Evolutionary conservation across 768 basidiomycete genomes (phyloP).

Genomic region (Calocybe cyanea): DNA sequence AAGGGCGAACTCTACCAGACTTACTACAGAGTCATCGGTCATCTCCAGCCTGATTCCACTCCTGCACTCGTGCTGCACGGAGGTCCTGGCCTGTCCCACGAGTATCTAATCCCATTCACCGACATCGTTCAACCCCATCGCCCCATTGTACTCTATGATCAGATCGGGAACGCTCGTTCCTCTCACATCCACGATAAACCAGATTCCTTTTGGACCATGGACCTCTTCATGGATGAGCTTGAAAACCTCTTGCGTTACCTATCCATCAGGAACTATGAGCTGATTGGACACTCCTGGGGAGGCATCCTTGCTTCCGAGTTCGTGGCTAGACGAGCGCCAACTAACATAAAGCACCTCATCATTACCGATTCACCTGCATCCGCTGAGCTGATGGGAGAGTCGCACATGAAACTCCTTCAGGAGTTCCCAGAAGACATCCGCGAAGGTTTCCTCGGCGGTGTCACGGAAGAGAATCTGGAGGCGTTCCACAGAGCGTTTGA

Average conservation of each 20-base stretch:
- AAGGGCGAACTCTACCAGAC: conserved; percentile 11
- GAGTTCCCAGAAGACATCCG: conserved; percentile 14
- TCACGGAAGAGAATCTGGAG: conserved; percentile 9
- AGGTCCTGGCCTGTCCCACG: conserved; percentile 41
- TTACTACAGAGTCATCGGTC: conserved; percentile 12
- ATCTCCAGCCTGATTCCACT: conserved; percentile 2
- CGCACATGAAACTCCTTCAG: conserved; percentile 18
- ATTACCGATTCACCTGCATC: conserved; percentile 27
- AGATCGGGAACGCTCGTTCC: conserved; percentile 48
- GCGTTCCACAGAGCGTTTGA: conserved; percentile 13
- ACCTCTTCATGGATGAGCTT: conserved; percentile 53
- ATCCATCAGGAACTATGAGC: conserved; percentile 35
- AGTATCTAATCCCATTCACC: conserved; percentile 40
- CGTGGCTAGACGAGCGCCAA: conserved; percentile 30
- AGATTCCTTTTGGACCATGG: conserved; percentile 8
- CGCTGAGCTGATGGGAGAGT: conserved; percentile 22
- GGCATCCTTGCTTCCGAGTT: conserved; percentile 46
- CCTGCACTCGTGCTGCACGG: conserved; percentile 43
- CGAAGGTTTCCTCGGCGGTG: conserved; percentile 7
- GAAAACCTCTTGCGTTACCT: conserved; percentile 43
- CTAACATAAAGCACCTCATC: conserved; percentile 32
- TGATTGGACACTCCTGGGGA: conserved; percentile 60
- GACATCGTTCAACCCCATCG: conserved; percentile 31
- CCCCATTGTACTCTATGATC: conserved; percentile 54
- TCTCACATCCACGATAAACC: conserved; percentile 42